These are phyloP conservation scores for Acephala macrosclerotiorum DNA, from an alignment of 2,329 filamentous ascomycete genomes.

Conservation along the genomic window DNA sequence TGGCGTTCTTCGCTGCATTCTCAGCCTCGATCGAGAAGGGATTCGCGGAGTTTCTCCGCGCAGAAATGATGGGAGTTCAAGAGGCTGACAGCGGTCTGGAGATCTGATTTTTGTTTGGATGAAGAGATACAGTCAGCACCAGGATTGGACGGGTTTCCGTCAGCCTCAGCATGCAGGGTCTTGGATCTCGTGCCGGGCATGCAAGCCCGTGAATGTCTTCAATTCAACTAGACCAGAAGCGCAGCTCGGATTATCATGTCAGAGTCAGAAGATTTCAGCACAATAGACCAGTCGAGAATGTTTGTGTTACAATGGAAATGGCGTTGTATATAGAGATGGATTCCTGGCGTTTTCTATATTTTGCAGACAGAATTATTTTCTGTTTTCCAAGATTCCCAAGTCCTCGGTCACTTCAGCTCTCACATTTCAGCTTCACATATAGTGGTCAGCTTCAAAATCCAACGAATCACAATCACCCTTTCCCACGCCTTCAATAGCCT, in stretches of 20 bases:
- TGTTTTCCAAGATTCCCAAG: background rate
- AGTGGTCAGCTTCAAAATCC: background rate
- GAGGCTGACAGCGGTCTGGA: constrained; percentile 1
- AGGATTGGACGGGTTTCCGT: background rate
- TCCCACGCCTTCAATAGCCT: background rate
- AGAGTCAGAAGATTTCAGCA: constrained; percentile 5
- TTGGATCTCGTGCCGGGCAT: background rate
- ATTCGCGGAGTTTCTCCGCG: constrained; percentile 59
- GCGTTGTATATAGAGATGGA: constrained; percentile 7
- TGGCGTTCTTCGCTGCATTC: constrained; percentile 66
- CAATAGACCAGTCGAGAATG: constrained; percentile 11
- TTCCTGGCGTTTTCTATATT: background rate
- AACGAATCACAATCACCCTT: background rate
- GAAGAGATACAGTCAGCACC: constrained; percentile 1
- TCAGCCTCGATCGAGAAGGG: constrained; percentile 65
- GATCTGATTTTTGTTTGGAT: background rate
- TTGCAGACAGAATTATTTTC: background rate
- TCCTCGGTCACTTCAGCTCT: background rate
- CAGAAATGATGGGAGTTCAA: constrained; percentile 34
- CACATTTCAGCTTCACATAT: background rate
- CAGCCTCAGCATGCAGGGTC: background rate
- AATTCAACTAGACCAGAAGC: background rate
- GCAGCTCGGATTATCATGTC: constrained; percentile 8
- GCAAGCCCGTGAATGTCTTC: background rate
- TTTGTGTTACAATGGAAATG: constrained; percentile 11